Conservation (phyloP, 345 rosid genomes). For the Eucalyptus decipiens region DNA sequence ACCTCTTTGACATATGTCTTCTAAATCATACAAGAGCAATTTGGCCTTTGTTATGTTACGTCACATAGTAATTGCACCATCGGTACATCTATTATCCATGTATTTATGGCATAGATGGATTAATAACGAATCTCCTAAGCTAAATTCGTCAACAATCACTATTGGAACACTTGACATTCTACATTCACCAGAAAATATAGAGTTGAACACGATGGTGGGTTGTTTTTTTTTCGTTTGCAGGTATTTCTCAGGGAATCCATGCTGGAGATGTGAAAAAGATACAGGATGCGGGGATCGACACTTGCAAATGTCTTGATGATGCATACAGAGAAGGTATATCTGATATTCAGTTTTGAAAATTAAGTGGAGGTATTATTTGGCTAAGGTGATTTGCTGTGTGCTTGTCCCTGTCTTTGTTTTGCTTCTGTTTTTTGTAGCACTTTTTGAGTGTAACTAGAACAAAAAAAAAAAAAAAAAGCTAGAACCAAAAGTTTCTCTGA, state of each 20-base stretch:
- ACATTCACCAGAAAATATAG: neutral
- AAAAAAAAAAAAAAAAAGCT: no score
- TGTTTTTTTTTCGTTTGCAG: neutral
- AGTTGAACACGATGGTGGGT: no score
- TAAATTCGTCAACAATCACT: neutral
- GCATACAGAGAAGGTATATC: neutral
- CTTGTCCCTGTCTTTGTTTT: no score
- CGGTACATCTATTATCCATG: neutral
- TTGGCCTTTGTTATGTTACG: neutral
- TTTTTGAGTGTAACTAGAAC: no score
- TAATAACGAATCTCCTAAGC: neutral
- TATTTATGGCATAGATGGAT: neutral
- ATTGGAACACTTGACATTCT: neutral
- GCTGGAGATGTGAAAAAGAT: neutral
- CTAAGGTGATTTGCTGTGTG: neutral
- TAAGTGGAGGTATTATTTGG: neutral
- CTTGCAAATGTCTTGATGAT: neutral
- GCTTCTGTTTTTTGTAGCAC: no score
- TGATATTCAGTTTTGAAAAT: neutral
- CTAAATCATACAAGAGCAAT: neutral
- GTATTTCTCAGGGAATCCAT: no score
- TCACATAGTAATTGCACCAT: neutral
- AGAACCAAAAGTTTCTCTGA: no score
- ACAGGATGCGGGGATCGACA: neutral
- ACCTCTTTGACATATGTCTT: neutral